Evolutionary conservation across 1,139 yeast species (phyloP), one percentile per base, ranked within the genome.

Genomic region (Blastobotrys aristatus): DNA sequence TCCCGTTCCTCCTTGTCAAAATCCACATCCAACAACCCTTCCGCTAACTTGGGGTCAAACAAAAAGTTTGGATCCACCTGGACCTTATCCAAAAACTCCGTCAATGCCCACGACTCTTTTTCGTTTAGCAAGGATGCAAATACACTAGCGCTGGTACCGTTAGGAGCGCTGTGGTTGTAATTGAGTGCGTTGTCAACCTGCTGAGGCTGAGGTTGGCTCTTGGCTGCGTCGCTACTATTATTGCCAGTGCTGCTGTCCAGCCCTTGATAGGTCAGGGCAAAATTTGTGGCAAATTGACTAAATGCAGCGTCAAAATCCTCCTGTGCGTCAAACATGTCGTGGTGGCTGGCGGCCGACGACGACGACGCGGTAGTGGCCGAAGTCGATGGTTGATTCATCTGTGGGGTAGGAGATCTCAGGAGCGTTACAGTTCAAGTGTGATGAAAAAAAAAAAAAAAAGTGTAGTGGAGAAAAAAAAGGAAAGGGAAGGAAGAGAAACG

Each of bases 81-180:
- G 39, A 70, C 60, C 45, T 61, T 65, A 49, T 68, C 73, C 43
- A 70, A 55, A 50, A 69, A 69, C 26, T 57, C 60, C 11, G 66
- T 51, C 44, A 69, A 62, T 27, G 69, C 69, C 24, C 56, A 51
- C n/a, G 66, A 57, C 52, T 69, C 73, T 35, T 57, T 59, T 33
- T 61, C 65, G 50, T 64, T 66, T 40, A 69, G 58, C 42, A 68
- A 61, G 17, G 66, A 63, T 14, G 46, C 46, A 35, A 47, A 47
- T 3, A 43, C 42, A 27, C 40, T 43, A 11, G 49, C 46, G 8
- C 30, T 26, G n/a, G 31, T 30, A 18, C 46, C 46, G 21, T 43
- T 43, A 4, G 40, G 36, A 13, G 29, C 24, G 6, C 4, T 14
- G 21, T 35, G 22, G 7, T 5, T 37, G 22, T 29, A 21, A 8